phyloP scores from a whole-genome alignment of 169 alveolate genomes.

The Perkinsus marinus region DNA sequence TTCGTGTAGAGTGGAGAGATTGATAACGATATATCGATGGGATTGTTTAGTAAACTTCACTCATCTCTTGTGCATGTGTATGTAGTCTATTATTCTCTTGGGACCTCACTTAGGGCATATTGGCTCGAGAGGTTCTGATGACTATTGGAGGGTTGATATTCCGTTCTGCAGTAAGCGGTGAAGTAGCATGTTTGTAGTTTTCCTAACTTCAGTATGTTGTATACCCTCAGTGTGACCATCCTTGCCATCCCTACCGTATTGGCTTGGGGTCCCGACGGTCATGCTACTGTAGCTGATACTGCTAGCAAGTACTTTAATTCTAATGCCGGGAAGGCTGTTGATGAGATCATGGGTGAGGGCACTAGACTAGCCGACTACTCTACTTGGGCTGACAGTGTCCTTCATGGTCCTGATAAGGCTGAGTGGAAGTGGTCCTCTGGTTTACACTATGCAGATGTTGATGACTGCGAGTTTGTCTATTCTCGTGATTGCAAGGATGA shows the following conservation, averaged over 20 bases:
- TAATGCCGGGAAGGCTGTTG: background rate
- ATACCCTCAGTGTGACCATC: background rate
- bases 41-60: too few relatives aligned
- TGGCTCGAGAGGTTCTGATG: too few relatives aligned
- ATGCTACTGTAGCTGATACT: background rate
- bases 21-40: too few relatives aligned
- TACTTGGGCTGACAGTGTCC: background rate
- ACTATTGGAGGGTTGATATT: too few relatives aligned
- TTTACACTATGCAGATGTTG: background rate
- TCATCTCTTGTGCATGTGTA: too few relatives aligned
- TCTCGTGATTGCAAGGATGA: background rate
- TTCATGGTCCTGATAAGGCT: background rate
- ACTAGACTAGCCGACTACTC: background rate
- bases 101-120: too few relatives aligned
- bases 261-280: background rate
- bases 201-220: background rate
- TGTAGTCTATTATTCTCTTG: too few relatives aligned
- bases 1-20: too few relatives aligned
- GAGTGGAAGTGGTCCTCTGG: background rate
- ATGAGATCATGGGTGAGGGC: background rate
- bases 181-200: background rate
- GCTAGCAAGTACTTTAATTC: background rate
- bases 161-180: too few relatives aligned
- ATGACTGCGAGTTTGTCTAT: background rate
- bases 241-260: background rate